Evolutionary conservation across 148 eudicot genomes (phyloP).

Genomic region (Dysphania ambrosioides): DNA sequence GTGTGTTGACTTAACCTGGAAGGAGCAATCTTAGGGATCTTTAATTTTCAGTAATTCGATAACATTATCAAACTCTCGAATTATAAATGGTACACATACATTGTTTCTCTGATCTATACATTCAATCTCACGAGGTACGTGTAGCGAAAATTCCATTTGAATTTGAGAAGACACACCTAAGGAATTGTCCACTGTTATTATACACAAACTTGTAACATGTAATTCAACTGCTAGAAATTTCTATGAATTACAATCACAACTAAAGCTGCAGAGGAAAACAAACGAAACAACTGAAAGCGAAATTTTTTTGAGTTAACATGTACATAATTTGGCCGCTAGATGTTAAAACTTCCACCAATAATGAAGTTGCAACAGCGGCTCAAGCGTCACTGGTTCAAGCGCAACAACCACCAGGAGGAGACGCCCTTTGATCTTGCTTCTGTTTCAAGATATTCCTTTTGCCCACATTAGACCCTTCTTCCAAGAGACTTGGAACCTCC

Average conservation of each 20-base stretch:
- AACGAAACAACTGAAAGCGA: conserved; percentile 4
- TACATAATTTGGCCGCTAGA: conserved; percentile 18
- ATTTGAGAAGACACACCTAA: conserved; percentile 10
- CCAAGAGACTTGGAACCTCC: conserved; percentile 86
- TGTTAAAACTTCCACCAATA: neutral
- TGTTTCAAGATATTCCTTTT: conserved; percentile 79
- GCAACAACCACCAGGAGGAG: conserved; percentile 57
- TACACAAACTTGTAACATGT: conserved; percentile 17
- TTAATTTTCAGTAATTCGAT: neutral
- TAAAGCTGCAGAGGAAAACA: neutral
- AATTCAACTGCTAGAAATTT: neutral
- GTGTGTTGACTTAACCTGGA: no score
- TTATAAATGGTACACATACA: neutral
- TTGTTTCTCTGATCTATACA: neutral
- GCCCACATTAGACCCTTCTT: conserved; percentile 73
- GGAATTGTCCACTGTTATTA: conserved; percentile 1
- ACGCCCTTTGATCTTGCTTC: conserved; percentile 54
- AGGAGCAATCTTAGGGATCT: neutral
- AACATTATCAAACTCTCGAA: neutral
- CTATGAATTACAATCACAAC: conserved; percentile 9
- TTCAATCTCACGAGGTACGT: conserved; percentile 18
- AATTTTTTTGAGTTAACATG: conserved; percentile 12
- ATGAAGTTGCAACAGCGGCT: neutral
- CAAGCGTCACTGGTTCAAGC: conserved; percentile 28
- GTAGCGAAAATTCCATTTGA: neutral